These are phyloP conservation scores for Gastrolobium bilobum DNA, from an alignment of 306 rosid genomes.

Conservation along the genomic window DNA sequence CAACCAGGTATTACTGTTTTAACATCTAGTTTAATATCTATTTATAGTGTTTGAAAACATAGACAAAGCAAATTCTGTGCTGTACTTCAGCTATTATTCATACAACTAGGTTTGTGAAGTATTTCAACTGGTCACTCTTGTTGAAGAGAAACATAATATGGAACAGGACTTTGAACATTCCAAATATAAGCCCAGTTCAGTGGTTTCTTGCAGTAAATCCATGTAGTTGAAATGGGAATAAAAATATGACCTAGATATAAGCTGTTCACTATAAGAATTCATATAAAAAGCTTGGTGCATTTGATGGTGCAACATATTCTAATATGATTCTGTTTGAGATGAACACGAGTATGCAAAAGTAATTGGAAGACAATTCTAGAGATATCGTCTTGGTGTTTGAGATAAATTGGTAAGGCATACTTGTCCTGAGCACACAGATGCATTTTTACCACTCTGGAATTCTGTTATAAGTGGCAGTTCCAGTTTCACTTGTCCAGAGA, in stretches of 20 bases:
- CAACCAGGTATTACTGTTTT: slow-evolving; percentile 70
- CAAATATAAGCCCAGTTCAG: not conserved
- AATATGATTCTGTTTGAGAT: slow-evolving; percentile 17
- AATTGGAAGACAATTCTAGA: slow-evolving; percentile 6
- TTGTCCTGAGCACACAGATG: not conserved
- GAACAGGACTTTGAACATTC: not conserved
- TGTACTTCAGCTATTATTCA: slow-evolving; percentile 1
- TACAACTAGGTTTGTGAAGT: not conserved
- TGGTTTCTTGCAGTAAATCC: slow-evolving; percentile 7
- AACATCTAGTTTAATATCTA: not conserved
- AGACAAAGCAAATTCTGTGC: not conserved
- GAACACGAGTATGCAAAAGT: not conserved
- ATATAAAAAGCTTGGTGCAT: not conserved
- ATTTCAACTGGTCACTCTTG: not conserved
- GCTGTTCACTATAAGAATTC: slow-evolving; percentile 30
- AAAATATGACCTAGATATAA: slow-evolving; percentile 29
- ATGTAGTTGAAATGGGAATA: slow-evolving; percentile 24
- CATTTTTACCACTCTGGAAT: no score
- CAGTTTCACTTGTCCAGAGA: not conserved
- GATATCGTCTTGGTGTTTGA: not conserved
- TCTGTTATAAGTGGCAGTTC: not conserved
- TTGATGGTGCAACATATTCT: slow-evolving; percentile 11
- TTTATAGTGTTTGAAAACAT: not conserved
- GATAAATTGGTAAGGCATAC: not conserved
- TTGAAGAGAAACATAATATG: slow-evolving; percentile 22